Evolutionary conservation across 768 basidiomycete species (phyloP), one percentile per base, ranked within the genome.

Genomic region (Psilocybe tampanensis): DNA sequence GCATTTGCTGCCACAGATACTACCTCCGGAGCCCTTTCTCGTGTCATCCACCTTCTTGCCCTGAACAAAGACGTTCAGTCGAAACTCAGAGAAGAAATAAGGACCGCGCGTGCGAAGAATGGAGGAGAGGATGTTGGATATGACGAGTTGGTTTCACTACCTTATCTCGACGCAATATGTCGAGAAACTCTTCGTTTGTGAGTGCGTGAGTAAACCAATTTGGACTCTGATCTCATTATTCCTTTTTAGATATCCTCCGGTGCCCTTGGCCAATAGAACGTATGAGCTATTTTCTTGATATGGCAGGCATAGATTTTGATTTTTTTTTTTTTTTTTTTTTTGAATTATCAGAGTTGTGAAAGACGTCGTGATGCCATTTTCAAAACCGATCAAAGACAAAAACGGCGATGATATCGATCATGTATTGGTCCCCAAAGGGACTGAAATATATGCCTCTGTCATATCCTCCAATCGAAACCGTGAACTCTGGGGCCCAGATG

Each of bases 1-100:
- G 29, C 70, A 23, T 72, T 76, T 45, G 76, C 76, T 1, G 77
- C 70, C 1, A 75, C 72, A 59, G 79, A 80, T 58, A 79, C 77
- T 0, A 79, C 79, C 0, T 75, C 76, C 7, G 68, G 64, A 17
- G 70, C 71, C 4, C 63, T 79, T 17, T 64, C 70, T 8, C 67
- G 72, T 0, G 70, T 64, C 7, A 49, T 80, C n/a, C 60, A 69
- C 22, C 63, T 71, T 15, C 70, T 80, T 6, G 61, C 77, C 1
- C 29, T 49, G 1, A 59, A 70, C 32, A 60, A 62, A 29, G 63
- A 70, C 11, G 62, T 67, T 7, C 72, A 74, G 50, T 67, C 72
- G 4, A 74, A 62, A 44, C 63, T 80, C 21, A 69, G 79, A 11
- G 18, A 62, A 5, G 78, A 79, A 58, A 61, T 80, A 3, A 39